Evolutionary conservation across 768 basidiomycete species (phyloP), one percentile per base, ranked within the genome.

Genomic region (Rhodosporidiobolus sp.): DNA sequence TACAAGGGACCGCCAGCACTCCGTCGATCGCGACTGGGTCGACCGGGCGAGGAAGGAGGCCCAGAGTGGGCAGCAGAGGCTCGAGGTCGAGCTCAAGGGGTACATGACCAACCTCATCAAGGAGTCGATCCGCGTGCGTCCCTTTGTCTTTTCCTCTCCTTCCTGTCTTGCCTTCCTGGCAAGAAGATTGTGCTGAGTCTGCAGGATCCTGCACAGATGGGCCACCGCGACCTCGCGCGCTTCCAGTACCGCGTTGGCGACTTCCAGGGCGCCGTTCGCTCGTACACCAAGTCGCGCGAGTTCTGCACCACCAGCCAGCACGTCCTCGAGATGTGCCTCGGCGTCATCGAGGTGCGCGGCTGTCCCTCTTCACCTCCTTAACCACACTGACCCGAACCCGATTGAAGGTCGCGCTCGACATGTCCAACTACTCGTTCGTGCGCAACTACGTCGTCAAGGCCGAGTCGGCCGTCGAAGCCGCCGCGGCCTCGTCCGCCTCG

Each of bases 81-180:
- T 96, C 69, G 94, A 96, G 83, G 89, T 94, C 10, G 95, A 98
- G 80, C 84, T 97, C 79, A 94, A 93, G 86, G 91, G 90, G 19
- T 97, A 97, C 79, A 86, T 88, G 75, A 94, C 91, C 77, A 98
- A 96, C 80, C 89, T 97, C 88, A 96, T 98, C 84, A 98, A 96
- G 82, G 95, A 98, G 85, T 94, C 91, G 85, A 94, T 96, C 77
- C 84, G 95, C 78, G 93, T 95, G 80, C 69, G 83, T 83, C 24
- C 2, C 35, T 55, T 48, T 32, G 24, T 26, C 34, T 24, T 49
- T 49, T 45, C 19, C 17, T 17, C 24, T 43, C 45, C 48, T 38
- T 24, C 30, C 55, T 11, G 17, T 16, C 20, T 11, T 65, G 19
- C 45, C 58, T 53, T 30, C 45, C 56, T 65, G 8, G 22, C 32